Evolutionary conservation across 805 yeast genomes (phyloP).

Genomic region (Clavispora phyllophila): DNA sequence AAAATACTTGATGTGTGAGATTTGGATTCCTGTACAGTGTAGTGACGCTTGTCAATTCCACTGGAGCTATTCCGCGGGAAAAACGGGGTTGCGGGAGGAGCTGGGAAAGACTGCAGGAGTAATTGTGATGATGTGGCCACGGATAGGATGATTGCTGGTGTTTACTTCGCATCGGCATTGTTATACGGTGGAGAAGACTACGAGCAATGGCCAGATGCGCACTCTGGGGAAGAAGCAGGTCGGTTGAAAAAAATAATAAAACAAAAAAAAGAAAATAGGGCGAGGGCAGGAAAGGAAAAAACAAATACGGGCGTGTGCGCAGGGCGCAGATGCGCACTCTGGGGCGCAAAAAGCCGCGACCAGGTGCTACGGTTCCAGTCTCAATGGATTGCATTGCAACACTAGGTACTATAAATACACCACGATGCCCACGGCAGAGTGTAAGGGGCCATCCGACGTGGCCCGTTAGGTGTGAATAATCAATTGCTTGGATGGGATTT

Average conservation of each 20-base stretch:
- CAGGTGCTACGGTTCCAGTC: neutral
- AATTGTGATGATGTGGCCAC: no score
- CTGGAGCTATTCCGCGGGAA: neutral
- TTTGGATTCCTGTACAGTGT: neutral
- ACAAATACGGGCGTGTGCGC: neutral
- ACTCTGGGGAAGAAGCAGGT: neutral
- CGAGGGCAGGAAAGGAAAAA: neutral
- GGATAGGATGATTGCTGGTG: no score
- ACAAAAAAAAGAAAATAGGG: constrained; percentile 4
- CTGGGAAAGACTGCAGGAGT: no score
- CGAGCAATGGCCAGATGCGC: neutral
- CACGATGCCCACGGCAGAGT: neutral
- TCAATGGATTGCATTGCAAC: neutral
- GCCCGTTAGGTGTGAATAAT: constrained; percentile 6
- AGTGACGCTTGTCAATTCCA: neutral
- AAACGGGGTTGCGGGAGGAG: no score
- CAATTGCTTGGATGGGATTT: constrained; percentile 24
- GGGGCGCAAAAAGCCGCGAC: no score
- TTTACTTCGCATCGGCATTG: no score
- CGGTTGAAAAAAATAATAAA: neutral
- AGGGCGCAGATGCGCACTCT: neutral
- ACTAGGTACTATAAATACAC: neutral
- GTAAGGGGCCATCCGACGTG: neutral
- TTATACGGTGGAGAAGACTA: no score
- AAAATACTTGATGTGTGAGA: neutral